Evolutionary conservation across 345 rosid species (phyloP), one percentile per base, ranked within the genome.

Genomic region (Aethionema arabicum): DNA sequence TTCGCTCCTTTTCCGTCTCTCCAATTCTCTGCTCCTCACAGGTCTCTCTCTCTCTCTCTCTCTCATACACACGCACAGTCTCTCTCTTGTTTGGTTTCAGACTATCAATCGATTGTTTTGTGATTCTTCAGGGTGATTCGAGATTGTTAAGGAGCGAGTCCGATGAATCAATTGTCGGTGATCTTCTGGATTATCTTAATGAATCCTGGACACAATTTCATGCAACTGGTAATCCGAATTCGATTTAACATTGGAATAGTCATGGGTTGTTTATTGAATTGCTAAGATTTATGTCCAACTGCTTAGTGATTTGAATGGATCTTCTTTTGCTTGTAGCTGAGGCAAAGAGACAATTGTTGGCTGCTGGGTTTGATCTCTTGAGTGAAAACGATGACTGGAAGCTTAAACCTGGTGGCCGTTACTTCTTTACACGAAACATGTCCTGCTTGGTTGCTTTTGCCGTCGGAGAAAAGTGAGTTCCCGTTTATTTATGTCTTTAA

Each of bases 121-220:
- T 21, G 27, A 21, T 16, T 37, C 11, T 10, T 32, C 66, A 56
- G 57, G 13, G 46, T 61, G 49, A 47, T 72, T 58, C 72, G 33
- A 58, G 54, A 38, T 7, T 66, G 31, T 29, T 56, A 51, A 56
- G 27, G 39, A 54, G 45, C 37, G 65, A 58, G 12, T 50, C 67
- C 4, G 55, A 58, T 67, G 77, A 64, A 0, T 82, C 92, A 7
- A 74, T 84, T 8, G 86, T 84, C 6, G 85, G 80, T 2, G 90
- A 79, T 67, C 77, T 87, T 59, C 73, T 90, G 54, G 86, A 86
- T 73, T 91, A 80, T 72, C 91, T 91, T 30, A 91, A 91, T 42
- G 98, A 86, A 68, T 91, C 96, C 4, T 91, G 98, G 96, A 91
- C 98, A 53, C 95, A 89, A 56, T 91, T 91, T 64, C 96, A 88